Evolutionary conservation across 1,284 basidiomycete genomes (phyloP), one percentile per base, ranked within the genome.

Genomic region (Heimioporus retisporus): DNA sequence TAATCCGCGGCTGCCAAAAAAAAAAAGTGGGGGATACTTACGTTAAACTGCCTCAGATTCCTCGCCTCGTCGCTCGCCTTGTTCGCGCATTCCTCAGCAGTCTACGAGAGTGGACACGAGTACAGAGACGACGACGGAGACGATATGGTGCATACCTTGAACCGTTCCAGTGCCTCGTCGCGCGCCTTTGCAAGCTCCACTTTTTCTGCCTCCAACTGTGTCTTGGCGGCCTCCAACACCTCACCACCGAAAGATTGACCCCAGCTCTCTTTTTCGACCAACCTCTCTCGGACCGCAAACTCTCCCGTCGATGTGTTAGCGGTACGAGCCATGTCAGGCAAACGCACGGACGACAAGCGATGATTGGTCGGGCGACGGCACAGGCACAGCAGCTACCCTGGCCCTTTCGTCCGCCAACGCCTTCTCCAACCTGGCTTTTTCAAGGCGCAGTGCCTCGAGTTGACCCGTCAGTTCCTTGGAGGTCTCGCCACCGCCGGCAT

Each of bases 261-360:
- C 85, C 83, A 86, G 13, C 81, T 74, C 54, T 85, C 83, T 73
- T 88, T 93, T 72, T 93, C 91, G 2, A 82, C 82, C 31, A 89
- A 77, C 6, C 90, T 43, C 88, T 83, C 73, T 93, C 91, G 46
- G 84, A 82, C 43, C 80, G 84, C n/a, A 93, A 75, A 46, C 83
- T 71, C 60, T 84, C 80, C 92, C 93, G 61, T 55, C 19, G 23
- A 57, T 18, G 35, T 40, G 59, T 77, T 23, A 68, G n/a, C n/a
- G 51, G n/a, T 19, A 13, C 6, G 55, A 15, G n/a, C 44, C 18
- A 46, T 18, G 5, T 35, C 35, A 44, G 13, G 31, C 31, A 35
- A 51, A 61, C 35, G 35, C n/a, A 81, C 86, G 40, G 71, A 90
- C 88, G 71, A 90, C 88, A n/a, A 80, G 67, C 25, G 80, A 71